Evolutionary conservation across 2,329 filamentous ascomycete genomes (phyloP).

Genomic region (Chaetomium strumarium): DNA sequence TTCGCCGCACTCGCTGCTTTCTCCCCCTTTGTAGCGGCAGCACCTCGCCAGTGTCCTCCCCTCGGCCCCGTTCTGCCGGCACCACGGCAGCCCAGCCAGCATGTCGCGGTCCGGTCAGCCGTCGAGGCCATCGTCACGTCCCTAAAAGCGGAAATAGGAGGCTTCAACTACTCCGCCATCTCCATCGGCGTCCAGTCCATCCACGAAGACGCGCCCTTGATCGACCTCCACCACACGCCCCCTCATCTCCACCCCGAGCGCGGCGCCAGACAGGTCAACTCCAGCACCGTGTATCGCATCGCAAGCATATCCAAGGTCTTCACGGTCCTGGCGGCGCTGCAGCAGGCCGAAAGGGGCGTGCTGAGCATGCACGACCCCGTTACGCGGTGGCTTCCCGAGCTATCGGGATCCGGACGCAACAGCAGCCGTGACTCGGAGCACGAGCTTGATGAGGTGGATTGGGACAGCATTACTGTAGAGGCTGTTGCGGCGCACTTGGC

Average conservation of each 20-base stretch:
- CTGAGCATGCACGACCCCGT: conserved; percentile 37
- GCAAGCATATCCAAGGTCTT: conserved; percentile 36
- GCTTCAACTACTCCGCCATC: conserved; percentile 32
- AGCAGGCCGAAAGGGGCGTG: conserved; percentile 24
- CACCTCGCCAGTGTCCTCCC: conserved; percentile 31
- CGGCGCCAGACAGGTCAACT: conserved; percentile 27
- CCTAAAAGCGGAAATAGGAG: no score
- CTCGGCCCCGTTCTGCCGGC: conserved; percentile 38
- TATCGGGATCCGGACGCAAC: conserved; percentile 23
- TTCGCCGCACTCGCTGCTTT: no score
- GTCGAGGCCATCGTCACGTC: conserved; percentile 21
- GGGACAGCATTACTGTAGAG: conserved; percentile 43
- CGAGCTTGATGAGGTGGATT: conserved; percentile 28
- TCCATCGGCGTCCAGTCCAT: conserved; percentile 38
- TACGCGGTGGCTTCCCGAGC: conserved; percentile 39
- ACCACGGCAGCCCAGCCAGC: conserved; percentile 31
- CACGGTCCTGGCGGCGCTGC: conserved; percentile 29
- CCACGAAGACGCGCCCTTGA: conserved; percentile 33
- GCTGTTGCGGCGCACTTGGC: conserved; percentile 26
- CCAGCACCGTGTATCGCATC: conserved; percentile 33
- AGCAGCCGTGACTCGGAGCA: no score
- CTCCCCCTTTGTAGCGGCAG: no score
- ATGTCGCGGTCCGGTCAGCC: conserved; percentile 28
- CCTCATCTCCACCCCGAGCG: conserved; percentile 22
- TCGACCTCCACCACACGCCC: conserved; percentile 39